A percentile compares a stretch with the other conserved stretches of the same genome.
Conservation (phyloP, 2,329 filamentous ascomycete species). For the Penicillium glabrum region DNA sequence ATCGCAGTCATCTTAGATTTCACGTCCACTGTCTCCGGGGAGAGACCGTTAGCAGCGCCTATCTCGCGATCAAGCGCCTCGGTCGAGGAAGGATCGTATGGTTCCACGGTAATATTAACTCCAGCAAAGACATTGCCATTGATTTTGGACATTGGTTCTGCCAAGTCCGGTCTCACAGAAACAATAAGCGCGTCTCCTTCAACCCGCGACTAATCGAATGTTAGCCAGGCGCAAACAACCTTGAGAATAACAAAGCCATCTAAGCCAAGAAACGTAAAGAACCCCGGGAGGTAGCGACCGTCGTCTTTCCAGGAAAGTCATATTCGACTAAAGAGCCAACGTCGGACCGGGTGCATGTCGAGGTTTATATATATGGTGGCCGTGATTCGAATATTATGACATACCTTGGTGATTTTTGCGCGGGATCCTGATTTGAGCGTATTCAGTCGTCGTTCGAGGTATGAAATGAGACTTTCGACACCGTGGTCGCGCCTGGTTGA, state of each 20-base stretch:
- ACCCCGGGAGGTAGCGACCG: conserved; percentile 34
- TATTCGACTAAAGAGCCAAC: conserved; percentile 32
- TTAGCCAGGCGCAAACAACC: conserved; percentile 64
- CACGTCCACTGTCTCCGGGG: conserved; percentile 53
- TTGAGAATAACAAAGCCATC: conserved; percentile 27
- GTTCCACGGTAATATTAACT: conserved; percentile 55
- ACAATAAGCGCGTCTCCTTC: conserved; percentile 70
- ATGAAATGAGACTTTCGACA: conserved; percentile 62
- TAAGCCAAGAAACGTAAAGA: conserved; percentile 35
- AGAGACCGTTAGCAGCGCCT: conserved; percentile 40
- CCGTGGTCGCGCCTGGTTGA: conserved; percentile 66
- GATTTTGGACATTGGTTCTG: conserved; percentile 64
- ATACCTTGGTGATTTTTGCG: conserved; percentile 75
- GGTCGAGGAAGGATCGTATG: conserved; percentile 42
- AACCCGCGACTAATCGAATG: conserved; percentile 65
- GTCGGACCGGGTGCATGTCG: conserved; percentile 34
- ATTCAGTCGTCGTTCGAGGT: conserved; percentile 70
- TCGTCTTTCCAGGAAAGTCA: conserved; percentile 29
- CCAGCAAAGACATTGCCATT: conserved; percentile 71
- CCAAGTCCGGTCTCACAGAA: conserved; percentile 64
- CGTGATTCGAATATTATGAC: conserved; percentile 50
- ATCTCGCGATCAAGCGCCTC: conserved; percentile 21
- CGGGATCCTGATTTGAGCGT: conserved; percentile 49
- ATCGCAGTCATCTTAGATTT: conserved; percentile 69
- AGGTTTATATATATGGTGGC: conserved; percentile 39